These are phyloP conservation scores for Cephaloascus albidus DNA, from an alignment of 805 yeast genomes.

Conservation along the genomic window DNA sequence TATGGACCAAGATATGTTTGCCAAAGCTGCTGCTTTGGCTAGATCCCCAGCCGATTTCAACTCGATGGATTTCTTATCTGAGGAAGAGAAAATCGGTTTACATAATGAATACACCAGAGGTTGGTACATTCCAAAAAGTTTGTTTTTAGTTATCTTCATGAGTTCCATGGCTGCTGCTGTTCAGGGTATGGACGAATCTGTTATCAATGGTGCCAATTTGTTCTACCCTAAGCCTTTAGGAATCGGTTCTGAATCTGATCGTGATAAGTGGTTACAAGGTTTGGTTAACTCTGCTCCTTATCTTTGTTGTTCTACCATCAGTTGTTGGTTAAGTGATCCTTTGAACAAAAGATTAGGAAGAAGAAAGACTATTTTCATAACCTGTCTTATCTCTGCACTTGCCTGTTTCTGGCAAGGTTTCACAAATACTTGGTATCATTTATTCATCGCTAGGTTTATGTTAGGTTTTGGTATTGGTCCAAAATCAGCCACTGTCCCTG, in stretches of 20 bases:
- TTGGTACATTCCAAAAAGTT: slow-evolving; percentile 31
- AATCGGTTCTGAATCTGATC: slow-evolving; percentile 16
- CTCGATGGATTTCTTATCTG: slow-evolving; percentile 28
- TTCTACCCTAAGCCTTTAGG: slow-evolving; percentile 40
- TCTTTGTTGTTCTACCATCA: slow-evolving; percentile 44
- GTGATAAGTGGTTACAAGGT: slow-evolving; percentile 40
- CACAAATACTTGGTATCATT: slow-evolving; percentile 49
- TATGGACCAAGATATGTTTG: slow-evolving; percentile 29
- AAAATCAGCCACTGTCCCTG: slow-evolving; percentile 60
- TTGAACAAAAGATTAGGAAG: slow-evolving; percentile 47
- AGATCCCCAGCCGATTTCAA: slow-evolving; percentile 35
- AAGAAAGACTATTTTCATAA: slow-evolving; percentile 47
- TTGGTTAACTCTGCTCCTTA: slow-evolving; percentile 60
- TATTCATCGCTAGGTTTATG: slow-evolving; percentile 49
- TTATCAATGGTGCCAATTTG: slow-evolving; percentile 56
- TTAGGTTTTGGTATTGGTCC: slow-evolving; percentile 62
- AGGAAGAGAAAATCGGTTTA: slow-evolving; percentile 36
- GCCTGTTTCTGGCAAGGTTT: slow-evolving; percentile 62
- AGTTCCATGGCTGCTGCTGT: slow-evolving; percentile 68
- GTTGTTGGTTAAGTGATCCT: slow-evolving; percentile 47
- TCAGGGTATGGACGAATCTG: slow-evolving; percentile 69
- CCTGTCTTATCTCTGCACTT: slow-evolving; percentile 46
- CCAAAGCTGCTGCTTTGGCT: slow-evolving; percentile 50
- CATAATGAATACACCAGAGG: slow-evolving; percentile 34
- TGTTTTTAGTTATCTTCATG: slow-evolving; percentile 36